Percentiles rank a stretch among this genome's conserved stretches.
Conservation (phyloP, 164 flowering plant genomes). For the Aristolochia contorta region DNA sequence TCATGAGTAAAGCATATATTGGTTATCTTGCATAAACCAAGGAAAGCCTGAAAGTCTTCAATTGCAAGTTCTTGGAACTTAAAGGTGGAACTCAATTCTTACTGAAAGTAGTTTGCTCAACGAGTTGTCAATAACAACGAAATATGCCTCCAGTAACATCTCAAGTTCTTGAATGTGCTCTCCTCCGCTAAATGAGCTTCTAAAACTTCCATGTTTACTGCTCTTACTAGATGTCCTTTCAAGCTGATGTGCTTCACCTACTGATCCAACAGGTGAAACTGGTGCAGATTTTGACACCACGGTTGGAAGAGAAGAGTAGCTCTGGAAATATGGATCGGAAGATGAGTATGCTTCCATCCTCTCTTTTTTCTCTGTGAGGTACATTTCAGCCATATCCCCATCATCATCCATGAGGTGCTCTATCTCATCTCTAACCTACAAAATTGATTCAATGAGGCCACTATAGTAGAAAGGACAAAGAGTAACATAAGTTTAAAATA, state of each 20-base stretch:
- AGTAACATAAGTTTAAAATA: background rate
- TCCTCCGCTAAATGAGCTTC: constrained; percentile 40
- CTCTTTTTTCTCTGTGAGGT: constrained; percentile 84
- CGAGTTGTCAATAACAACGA: constrained; percentile 67
- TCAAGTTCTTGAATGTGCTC: constrained; percentile 82
- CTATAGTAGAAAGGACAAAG: background rate
- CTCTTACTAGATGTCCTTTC: constrained; percentile 62
- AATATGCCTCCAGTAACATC: constrained; percentile 98
- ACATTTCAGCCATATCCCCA: constrained; percentile 99
- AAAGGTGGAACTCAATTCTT: constrained; percentile 13
- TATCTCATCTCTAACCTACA: constrained; percentile 87
- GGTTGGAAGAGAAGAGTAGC: constrained; percentile 11
- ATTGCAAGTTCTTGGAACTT: background rate
- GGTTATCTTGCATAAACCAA: background rate
- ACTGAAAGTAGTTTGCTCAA: constrained; percentile 80
- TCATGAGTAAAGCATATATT: constrained; percentile 10
- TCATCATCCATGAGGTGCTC: constrained; percentile 99
- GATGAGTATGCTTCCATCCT: constrained; percentile 39
- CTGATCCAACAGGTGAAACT: constrained; percentile 65
- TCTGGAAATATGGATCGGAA: constrained; percentile 25
- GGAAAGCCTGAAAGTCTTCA: background rate
- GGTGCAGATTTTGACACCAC: constrained; percentile 68
- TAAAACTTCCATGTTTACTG: constrained; percentile 59
- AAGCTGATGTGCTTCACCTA: constrained; percentile 29
- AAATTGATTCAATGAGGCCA: too few species aligned